These are phyloP conservation scores for Rosa persica DNA, from an alignment of 306 rosid species.

Conservation along the genomic window DNA sequence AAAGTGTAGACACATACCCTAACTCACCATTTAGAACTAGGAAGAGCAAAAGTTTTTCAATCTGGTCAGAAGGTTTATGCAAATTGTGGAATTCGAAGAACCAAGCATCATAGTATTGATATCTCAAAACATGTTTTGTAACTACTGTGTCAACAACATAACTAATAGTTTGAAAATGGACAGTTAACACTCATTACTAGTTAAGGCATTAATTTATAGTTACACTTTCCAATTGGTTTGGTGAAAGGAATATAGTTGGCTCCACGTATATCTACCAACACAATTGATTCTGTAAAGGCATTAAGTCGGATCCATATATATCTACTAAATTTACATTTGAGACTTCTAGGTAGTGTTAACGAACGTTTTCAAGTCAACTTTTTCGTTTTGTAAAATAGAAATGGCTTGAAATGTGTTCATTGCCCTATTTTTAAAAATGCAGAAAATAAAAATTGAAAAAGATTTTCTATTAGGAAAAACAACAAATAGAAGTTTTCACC, in stretches of 20 bases:
- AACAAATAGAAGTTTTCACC: no score
- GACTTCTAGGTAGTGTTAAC: neutral
- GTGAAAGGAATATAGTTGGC: neutral
- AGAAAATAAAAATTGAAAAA: no score
- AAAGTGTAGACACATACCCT: neutral
- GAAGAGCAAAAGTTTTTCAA: neutral
- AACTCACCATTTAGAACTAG: neutral
- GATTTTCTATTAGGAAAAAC: no score
- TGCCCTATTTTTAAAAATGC: no score
- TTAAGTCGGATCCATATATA: neutral
- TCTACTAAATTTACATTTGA: neutral
- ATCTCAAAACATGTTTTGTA: neutral
- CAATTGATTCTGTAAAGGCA: no score
- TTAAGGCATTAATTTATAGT: neutral
- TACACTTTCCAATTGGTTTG: neutral
- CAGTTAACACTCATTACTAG: neutral
- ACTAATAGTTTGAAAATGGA: neutral
- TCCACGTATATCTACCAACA: neutral
- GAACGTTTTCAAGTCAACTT: no score
- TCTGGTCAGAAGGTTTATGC: neutral
- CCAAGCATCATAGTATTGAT: neutral
- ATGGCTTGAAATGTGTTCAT: no score
- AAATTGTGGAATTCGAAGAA: neutral
- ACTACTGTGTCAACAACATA: neutral
- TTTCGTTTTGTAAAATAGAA: no score